phyloP scores from a whole-genome alignment of 208 protist genomes.

The Giardia muris region DNA sequence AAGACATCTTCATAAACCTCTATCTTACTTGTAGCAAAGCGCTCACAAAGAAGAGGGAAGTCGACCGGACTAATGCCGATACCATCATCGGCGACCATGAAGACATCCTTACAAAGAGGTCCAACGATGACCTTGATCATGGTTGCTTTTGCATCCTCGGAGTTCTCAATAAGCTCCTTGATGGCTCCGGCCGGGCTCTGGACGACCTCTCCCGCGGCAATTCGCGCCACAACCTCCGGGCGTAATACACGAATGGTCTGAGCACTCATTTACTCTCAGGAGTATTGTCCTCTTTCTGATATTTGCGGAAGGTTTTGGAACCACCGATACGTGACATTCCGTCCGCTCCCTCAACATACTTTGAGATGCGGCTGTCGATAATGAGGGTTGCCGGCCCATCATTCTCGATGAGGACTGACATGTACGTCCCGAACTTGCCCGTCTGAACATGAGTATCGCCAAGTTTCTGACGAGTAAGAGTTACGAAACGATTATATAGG shows the following conservation, averaged over 20 bases:
- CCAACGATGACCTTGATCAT: neutral
- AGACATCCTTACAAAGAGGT: too few species aligned
- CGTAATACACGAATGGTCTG: neutral
- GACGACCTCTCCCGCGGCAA: conserved; percentile 20
- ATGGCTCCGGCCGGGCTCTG: neutral
- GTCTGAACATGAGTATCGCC: neutral
- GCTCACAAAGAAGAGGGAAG: neutral
- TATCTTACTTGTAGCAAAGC: conserved; percentile 18
- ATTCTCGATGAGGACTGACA: neutral
- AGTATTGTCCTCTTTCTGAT: too few species aligned
- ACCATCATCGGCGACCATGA: neutral
- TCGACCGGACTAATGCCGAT: neutral
- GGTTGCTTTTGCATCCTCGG: neutral
- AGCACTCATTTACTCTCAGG: too few species aligned
- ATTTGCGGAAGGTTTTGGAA: neutral
- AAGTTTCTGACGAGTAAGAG: neutral
- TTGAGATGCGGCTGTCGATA: neutral
- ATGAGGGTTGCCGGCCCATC: neutral
- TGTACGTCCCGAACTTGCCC: neutral
- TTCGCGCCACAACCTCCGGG: neutral
- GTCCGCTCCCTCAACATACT: neutral
- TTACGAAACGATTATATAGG: neutral
- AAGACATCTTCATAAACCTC: neutral
- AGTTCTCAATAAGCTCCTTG: conserved; percentile 23
- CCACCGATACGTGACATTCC: neutral